Percentiles rank a stretch among this genome's conserved stretches.
Conservation (phyloP, 345 rosid species). For the Carallia brachiata region DNA sequence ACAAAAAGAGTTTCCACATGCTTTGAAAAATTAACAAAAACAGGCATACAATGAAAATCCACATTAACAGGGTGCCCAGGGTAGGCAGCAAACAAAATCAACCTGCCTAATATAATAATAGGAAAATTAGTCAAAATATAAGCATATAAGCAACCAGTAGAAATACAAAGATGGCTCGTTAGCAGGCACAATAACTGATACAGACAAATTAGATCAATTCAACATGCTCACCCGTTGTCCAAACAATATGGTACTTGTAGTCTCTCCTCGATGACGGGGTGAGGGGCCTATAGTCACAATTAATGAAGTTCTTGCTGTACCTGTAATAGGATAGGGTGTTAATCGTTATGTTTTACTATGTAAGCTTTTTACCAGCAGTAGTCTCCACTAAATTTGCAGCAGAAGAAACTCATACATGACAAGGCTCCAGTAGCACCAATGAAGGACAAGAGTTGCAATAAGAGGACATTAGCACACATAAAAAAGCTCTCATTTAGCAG, state of each 20-base stretch:
- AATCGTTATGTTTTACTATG: neutral
- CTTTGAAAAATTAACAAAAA: neutral
- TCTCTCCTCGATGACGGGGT: constrained; percentile 37
- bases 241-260: constrained; percentile 37
- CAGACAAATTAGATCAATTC: neutral
- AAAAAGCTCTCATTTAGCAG: constrained; percentile 1
- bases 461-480: constrained; percentile 3
- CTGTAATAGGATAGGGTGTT: constrained; percentile 24
- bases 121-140: neutral
- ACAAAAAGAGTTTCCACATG: neutral
- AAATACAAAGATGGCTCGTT: neutral
- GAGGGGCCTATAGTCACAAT: constrained; percentile 37
- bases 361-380: too few species aligned
- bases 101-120: neutral
- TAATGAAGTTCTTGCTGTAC: constrained; percentile 35
- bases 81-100: too few species aligned
- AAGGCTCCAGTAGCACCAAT: neutral
- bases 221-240: constrained; percentile 31
- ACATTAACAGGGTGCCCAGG: too few species aligned
- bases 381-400: too few species aligned
- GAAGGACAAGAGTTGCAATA: neutral
- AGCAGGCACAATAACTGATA: constrained; percentile 4
- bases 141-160: neutral
- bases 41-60: neutral
- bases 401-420: constrained; percentile 6